Percentiles rank a stretch among this genome's conserved stretches.
Evolutionary conservation across 2,329 filamentous ascomycete genomes (phyloP).

Genomic region (Sporothrix mexicana): DNA sequence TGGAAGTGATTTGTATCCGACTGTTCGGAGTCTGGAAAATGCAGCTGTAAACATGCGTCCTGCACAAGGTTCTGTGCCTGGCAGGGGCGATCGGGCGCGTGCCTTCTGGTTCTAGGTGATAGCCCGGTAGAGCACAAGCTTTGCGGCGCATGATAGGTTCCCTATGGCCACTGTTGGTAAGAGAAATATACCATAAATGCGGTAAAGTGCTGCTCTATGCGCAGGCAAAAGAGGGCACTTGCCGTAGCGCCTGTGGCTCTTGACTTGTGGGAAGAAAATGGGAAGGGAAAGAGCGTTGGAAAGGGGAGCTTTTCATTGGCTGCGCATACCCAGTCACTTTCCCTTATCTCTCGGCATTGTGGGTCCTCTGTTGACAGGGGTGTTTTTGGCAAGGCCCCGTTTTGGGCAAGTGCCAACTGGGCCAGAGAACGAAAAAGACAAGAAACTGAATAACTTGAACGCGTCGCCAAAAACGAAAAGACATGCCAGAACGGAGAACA

Average conservation of each 20-base stretch:
- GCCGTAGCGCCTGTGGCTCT: constrained; percentile 10
- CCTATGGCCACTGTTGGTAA: constrained; percentile 1
- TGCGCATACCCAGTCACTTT: constrained; percentile 16
- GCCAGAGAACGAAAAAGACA: background rate
- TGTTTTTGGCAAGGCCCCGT: background rate
- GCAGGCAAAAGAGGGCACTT: background rate
- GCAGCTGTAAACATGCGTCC: background rate
- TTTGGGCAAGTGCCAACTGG: background rate
- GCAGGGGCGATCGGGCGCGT: constrained; percentile 12
- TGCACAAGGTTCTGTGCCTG: constrained; percentile 1
- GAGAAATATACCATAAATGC: background rate
- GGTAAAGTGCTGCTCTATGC: background rate
- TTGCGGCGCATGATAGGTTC: constrained; percentile 19
- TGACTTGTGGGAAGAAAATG: background rate
- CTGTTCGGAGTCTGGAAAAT: too few species aligned
- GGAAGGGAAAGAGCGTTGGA: constrained; percentile 3
- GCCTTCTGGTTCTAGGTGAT: background rate
- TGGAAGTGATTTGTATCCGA: too few species aligned
- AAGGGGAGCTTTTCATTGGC: constrained; percentile 29
- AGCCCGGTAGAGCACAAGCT: constrained; percentile 2
- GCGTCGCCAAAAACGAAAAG: constrained; percentile 19
- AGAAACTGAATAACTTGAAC: background rate
- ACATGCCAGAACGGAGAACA: constrained; percentile 7
- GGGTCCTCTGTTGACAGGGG: constrained; percentile 29
- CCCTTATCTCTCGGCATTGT: constrained; percentile 39